Evolutionary conservation across 306 rosid species (phyloP), one percentile per base, ranked within the genome.

Genomic region (Vicia villosa): DNA sequence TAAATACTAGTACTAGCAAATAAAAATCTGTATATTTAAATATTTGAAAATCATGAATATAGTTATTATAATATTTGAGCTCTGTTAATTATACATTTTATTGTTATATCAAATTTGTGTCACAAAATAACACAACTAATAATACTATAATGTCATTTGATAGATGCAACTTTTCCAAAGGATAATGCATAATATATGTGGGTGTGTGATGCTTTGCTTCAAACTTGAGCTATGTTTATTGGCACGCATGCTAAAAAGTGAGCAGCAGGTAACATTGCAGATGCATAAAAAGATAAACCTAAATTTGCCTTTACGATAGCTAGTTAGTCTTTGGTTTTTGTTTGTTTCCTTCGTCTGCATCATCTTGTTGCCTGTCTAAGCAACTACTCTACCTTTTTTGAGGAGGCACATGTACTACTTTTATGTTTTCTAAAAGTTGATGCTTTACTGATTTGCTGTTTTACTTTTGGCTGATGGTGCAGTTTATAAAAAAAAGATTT

Each of bases 181-280:
- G 37, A 32, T 32, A 32, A 32, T 32, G 9, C 37, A 32, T 30
- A 30, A 6, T 30, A 30, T 32, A 28, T 5, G 7, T 32, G 37
- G 6, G 9, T 32, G 9, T 34, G 38, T 34, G 54, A 7, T 47
- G 21, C 54, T 16, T 47, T 56, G 63, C 19, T 56, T 24, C 10
- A 12, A 6, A n/a, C 40, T 40, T 30, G 17, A 40, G 30, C 13
- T 55, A 56, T 22, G 56, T 15, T 41, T 43, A 70, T 41, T 15
- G 66, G 43, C 56, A 42, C 57, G 66, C 66, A 14, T 70, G 57
- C 50, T 54, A 57, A 42, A 70, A 55, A 55, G 75, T 57, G 21
- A 57, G 56, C 66, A 57, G 56, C 66, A 56, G 56, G 74, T 56
- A 56, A 56, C 51, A 56, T 43, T 30, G 70, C 26, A 42, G 21